Evolutionary conservation across 2,329 filamentous ascomycete species (phyloP).

Genomic region (Trichophyton equinum): DNA sequence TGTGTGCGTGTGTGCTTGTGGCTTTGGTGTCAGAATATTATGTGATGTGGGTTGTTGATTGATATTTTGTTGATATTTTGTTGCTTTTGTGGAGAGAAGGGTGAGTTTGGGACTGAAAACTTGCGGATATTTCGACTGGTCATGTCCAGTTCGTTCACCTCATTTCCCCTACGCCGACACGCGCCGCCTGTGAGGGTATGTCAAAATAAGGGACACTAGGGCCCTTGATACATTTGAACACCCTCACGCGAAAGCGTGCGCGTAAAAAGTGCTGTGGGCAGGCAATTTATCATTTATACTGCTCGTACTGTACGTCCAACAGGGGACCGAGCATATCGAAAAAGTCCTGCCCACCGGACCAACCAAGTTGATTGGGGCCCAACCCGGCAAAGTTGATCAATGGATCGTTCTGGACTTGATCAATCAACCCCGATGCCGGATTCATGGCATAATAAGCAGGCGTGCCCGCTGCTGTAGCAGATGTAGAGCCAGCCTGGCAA

Average conservation of each 20-base stretch:
- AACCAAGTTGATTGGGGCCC: conserved; percentile 15
- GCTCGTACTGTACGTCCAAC: conserved; percentile 16
- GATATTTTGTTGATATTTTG: not conserved
- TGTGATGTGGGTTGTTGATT: not conserved
- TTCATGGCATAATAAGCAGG: conserved; percentile 9
- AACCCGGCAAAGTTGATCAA: conserved; percentile 15
- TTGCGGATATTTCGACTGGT: not conserved
- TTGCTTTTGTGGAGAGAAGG: not conserved
- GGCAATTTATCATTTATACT: conserved; percentile 13
- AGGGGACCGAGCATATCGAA: conserved; percentile 16
- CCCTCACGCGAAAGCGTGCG: not conserved
- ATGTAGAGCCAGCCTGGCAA: conserved; percentile 3
- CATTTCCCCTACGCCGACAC: not conserved
- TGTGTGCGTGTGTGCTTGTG: not conserved
- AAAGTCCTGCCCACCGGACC: conserved; percentile 16
- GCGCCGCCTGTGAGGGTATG: too few species aligned
- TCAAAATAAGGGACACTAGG: not conserved
- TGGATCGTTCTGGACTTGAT: conserved; percentile 13
- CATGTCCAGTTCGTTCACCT: not conserved
- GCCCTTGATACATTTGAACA: not conserved
- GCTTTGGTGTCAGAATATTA: not conserved
- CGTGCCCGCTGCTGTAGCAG: conserved; percentile 7
- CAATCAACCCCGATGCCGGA: not conserved
- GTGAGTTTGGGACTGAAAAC: not conserved
- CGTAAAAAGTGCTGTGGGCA: not conserved